A percentile compares a stretch with the other conserved stretches of the same genome.
These are phyloP conservation scores for Sergeia podlipaevii DNA, from an alignment of 208 protist species.

Conservation along the genomic window DNA sequence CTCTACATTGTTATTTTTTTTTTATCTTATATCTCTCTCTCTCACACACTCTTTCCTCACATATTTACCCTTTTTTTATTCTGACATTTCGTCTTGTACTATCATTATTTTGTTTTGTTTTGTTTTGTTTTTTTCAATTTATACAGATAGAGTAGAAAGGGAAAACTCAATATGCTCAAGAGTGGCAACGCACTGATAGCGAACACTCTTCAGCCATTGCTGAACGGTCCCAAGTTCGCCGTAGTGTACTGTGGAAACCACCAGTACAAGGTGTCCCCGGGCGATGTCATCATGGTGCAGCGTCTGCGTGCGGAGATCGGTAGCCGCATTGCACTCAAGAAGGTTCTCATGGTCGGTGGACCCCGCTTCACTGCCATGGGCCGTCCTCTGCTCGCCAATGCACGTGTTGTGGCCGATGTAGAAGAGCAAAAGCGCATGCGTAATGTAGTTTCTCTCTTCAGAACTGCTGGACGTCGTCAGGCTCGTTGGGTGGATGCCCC, in stretches of 20 bases:
- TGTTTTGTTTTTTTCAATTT: constrained; percentile 11
- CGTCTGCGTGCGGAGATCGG: constrained; percentile 74
- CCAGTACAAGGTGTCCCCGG: constrained; percentile 84
- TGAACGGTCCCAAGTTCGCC: constrained; percentile 76
- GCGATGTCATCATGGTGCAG: constrained; percentile 87
- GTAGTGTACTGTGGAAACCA: constrained; percentile 86
- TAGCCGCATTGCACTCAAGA: constrained; percentile 80
- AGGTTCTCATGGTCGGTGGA: constrained; percentile 86
- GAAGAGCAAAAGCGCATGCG: constrained; percentile 91
- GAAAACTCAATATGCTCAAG: constrained; percentile 20
- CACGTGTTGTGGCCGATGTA: constrained; percentile 69
- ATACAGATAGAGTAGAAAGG: not conserved
- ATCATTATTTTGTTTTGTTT: not conserved
- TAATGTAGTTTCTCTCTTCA: constrained; percentile 81
- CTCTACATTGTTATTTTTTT: no score
- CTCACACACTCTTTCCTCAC: not conserved
- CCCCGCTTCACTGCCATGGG: constrained; percentile 86
- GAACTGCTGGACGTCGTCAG: constrained; percentile 51
- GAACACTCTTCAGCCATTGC: constrained; percentile 38
- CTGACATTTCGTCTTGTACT: constrained; percentile 3
- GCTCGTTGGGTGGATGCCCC: constrained; percentile 73
- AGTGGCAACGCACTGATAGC: constrained; percentile 36
- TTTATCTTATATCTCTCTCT: no score
- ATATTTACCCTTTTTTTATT: constrained; percentile 13
- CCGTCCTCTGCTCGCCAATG: constrained; percentile 66